Base-by-base conservation (phyloP, 1,139 yeast genomes). In the Lodderomyces oxycetoniae region DNA sequence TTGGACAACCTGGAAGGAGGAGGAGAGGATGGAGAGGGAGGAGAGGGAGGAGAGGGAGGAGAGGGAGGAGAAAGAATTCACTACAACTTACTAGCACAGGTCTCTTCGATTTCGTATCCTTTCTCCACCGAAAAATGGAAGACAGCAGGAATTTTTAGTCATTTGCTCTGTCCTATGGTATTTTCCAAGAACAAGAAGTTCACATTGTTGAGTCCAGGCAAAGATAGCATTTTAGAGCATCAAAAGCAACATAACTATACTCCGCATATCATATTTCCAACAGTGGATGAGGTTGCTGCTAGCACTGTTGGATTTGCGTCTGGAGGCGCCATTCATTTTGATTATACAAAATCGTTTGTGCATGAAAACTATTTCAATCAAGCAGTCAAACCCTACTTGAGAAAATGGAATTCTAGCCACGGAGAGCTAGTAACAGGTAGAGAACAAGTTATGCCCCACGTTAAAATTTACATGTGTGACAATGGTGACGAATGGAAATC, bases 91-190 rank as follows among this genome's bases (percentile, higher is more conserved):
- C 48, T 75, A 5, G 70, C 79, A 0, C 86, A 79, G 50, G 65
- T 68, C 0, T 77, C 87, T 0, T 68, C 84, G 0, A 73, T 81
- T 13, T 79, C 85, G 1, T 69, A 72, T 3, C 79, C 86, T 0
- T 58, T 66, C 24, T 58, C 64, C 5, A 46, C 55, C 11, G 49
- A 48, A 4, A 55, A 55, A 26, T 51, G 54, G 1, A 35, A 53
- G 10, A 59, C 65, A 2, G 52, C 67, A 0, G 77, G 79, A 21
- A 52, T 78, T 1, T 75, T 78, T 43, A 66, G 82, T 0, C 83
- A 79, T 50, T 35, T 76, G 1, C 47, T 80, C 20, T 64, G 74
- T 38, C 86, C 75, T 4, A 47, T 67, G 29, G 42, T 67, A 16
- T 55, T 62, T 35, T 43, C 55, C 2, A 39, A 42, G 12, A 34